These are phyloP conservation scores for Cyclaneusma minus DNA, from an alignment of 2,329 filamentous ascomycete species.

Conservation along the genomic window DNA sequence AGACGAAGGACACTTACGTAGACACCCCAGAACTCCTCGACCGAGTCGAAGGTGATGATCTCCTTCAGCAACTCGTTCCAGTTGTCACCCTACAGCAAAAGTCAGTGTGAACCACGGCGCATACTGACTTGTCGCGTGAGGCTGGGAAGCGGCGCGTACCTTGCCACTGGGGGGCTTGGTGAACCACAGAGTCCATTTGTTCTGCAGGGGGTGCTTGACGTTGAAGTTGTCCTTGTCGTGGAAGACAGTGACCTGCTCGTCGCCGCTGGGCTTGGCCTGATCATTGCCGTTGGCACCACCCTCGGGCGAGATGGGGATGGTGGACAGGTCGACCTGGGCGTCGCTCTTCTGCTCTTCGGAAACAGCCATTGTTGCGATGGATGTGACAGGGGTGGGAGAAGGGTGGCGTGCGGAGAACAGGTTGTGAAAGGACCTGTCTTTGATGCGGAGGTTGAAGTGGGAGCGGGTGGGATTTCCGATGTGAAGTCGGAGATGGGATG, in stretches of 20 bases:
- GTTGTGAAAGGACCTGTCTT: neutral
- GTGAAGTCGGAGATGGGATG: slow-evolving; percentile 1
- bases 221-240: slow-evolving; percentile 99
- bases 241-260: slow-evolving; percentile 79
- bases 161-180: slow-evolving; percentile 95
- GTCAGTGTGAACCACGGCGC: slow-evolving; percentile 14
- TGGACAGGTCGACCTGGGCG: slow-evolving; percentile 50
- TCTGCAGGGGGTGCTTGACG: slow-evolving; percentile 94
- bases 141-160: slow-evolving; percentile 30
- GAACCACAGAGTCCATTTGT: slow-evolving; percentile 99
- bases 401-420: too few species aligned
- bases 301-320: slow-evolving; percentile 50
- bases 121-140: slow-evolving; percentile 2
- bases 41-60: slow-evolving; percentile 95
- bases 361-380: neutral
- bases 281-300: slow-evolving; percentile 38
- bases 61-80: slow-evolving; percentile 98
- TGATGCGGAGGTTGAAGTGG: slow-evolving; percentile 1
- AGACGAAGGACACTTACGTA: slow-evolving; percentile 52
- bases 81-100: slow-evolving; percentile 61
- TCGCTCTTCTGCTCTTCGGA: neutral
- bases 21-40: slow-evolving; percentile 99
- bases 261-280: slow-evolving; percentile 25
- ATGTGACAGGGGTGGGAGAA: too few species aligned
- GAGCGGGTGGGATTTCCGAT: slow-evolving; percentile 1